Evolutionary conservation across 2,329 filamentous ascomycete species (phyloP), one percentile per base, ranked within the genome.

Genomic region (Ophiocordyceps polyrhachis-furcata): DNA sequence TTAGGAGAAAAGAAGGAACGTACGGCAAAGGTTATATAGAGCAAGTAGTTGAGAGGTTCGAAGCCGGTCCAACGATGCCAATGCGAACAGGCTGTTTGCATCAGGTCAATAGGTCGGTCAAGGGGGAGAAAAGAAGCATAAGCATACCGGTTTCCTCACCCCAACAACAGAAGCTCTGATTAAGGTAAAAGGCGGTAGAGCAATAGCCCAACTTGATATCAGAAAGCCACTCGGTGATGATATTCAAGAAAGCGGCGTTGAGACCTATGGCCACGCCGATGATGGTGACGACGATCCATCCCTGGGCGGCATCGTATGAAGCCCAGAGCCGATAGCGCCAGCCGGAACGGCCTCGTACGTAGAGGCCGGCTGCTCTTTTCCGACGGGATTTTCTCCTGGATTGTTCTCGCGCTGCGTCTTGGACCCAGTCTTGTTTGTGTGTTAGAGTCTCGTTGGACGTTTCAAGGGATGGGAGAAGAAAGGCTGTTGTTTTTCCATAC

Each of bases 121-220:
- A n/a, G n/a, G n/a, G n/a, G n/a, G n/a, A n/a, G n/a, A n/a, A n/a
- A n/a, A n/a, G n/a, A n/a, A n/a, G n/a, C n/a, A n/a, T n/a, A n/a
- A n/a, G n/a, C 64, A 41, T 63, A 79, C 79, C 88, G 57, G 76
- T 81, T 54, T 95, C 87, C 46, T 91, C 83, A 35, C 91, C 91
- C 87, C 88, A 98, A 60, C 91, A 98, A 64, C 91, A 98, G 61
- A 98, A 98, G 59, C 76, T 82, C 69, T 96, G 86, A 62, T 98
- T 98, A 47, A 98, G 71, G 59, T 98, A 98, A 62, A 96, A 98
- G 3, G 80, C 89, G 9, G 88, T 95, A 13, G 79, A 83, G 69
- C 91, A 98, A 63, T 95, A 81, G n/a, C 91, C 91, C 56, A 89
- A 69, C 67, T 96, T 98, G 59, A 95, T 80, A 63, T 98, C 91